phyloP scores from a whole-genome alignment of 2,329 filamentous ascomycete species.

The Alternaria novae-zelandiae region DNA sequence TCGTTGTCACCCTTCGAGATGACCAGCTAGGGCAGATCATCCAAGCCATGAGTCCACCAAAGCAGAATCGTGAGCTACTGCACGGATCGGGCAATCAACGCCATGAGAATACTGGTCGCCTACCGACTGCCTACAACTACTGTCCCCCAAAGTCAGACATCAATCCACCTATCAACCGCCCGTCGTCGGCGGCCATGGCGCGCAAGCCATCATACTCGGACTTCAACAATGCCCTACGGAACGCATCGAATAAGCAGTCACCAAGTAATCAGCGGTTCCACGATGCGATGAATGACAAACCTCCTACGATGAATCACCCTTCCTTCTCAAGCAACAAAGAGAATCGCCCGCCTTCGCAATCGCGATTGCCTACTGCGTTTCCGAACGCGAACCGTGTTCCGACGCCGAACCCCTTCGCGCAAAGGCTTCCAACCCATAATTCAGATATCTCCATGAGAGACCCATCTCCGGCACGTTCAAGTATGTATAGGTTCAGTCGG shows the following conservation, averaged over 20 bases:
- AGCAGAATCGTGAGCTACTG: slow-evolving; percentile 65
- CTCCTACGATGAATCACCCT: slow-evolving; percentile 4
- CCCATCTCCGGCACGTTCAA: slow-evolving; percentile 24
- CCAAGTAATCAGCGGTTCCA: slow-evolving; percentile 4
- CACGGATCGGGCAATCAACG: background rate
- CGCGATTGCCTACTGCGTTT: slow-evolving; percentile 17
- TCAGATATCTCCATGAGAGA: slow-evolving; percentile 34
- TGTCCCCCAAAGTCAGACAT: slow-evolving; percentile 22
- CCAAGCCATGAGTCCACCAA: slow-evolving; percentile 33
- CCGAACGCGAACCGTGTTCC: slow-evolving; percentile 17
- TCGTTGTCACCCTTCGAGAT: slow-evolving; percentile 32
- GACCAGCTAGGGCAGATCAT: slow-evolving; percentile 39
- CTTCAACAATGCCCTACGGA: slow-evolving; percentile 17
- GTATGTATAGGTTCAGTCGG: slow-evolving; percentile 13
- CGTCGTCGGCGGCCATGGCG: slow-evolving; percentile 33
- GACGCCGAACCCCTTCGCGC: slow-evolving; percentile 30
- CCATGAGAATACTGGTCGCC: slow-evolving; percentile 3
- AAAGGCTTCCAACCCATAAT: slow-evolving; percentile 10
- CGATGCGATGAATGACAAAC: slow-evolving; percentile 5
- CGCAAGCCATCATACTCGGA: slow-evolving; percentile 34
- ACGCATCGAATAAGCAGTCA: slow-evolving; percentile 14
- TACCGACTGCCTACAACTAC: slow-evolving; percentile 11
- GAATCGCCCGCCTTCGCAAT: slow-evolving; percentile 15
- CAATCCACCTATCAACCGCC: slow-evolving; percentile 19
- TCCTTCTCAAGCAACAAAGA: slow-evolving; percentile 27